A percentile compares a stretch with the other conserved stretches of the same genome.
These are phyloP conservation scores for Xylaria sp. DNA, from an alignment of 2,329 filamentous ascomycete species.

Conservation along the genomic window DNA sequence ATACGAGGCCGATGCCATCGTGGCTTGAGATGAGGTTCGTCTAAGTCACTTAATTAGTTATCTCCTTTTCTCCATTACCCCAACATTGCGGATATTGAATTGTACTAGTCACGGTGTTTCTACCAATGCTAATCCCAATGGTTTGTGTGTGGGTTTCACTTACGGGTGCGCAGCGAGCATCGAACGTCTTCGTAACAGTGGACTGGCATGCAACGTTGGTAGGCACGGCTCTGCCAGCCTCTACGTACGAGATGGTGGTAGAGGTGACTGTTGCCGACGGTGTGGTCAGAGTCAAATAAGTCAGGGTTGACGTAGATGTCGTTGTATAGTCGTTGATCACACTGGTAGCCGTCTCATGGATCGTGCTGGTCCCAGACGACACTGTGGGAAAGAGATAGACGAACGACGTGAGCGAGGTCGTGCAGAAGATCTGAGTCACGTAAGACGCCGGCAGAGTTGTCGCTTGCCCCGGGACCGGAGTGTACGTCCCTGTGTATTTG, in stretches of 20 bases:
- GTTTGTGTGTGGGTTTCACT: conserved; percentile 1
- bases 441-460: conserved; percentile 40
- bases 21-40: conserved; percentile 43
- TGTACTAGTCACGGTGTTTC: neutral
- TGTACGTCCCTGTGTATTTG: conserved; percentile 44
- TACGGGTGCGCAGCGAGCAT: conserved; percentile 45
- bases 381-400: conserved; percentile 33
- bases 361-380: conserved; percentile 44
- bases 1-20: conserved; percentile 39
- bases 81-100: no score
- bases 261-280: conserved; percentile 27
- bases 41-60: conserved; percentile 7
- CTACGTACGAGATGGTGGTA: conserved; percentile 36
- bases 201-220: conserved; percentile 35
- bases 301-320: conserved; percentile 44
- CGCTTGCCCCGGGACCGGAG: conserved; percentile 42
- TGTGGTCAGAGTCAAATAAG: conserved; percentile 25
- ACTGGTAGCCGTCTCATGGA: conserved; percentile 50
- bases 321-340: conserved; percentile 47
- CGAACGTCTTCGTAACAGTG: conserved; percentile 42
- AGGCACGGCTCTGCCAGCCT: conserved; percentile 14
- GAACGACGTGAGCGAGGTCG: conserved; percentile 35
- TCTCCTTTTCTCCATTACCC: neutral
- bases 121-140: neutral
- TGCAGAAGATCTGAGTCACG: conserved; percentile 39